phyloP scores from a whole-genome alignment of 1,284 basidiomycete species.

The Pisolithus thermaeus region DNA sequence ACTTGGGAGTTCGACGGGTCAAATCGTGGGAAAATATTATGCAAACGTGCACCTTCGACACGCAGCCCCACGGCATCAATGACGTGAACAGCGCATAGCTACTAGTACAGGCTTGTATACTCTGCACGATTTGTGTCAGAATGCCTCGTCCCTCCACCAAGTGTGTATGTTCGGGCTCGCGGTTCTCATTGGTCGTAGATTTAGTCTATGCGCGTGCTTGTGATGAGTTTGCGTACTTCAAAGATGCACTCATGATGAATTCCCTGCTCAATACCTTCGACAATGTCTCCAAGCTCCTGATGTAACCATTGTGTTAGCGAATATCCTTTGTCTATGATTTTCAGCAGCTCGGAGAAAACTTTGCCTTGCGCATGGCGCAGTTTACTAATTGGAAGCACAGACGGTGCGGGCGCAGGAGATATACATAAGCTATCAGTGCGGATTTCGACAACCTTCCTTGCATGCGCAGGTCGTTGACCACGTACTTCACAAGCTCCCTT shows the following conservation, averaged over 20 bases:
- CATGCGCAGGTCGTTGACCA: not conserved
- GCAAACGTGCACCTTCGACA: too few relatives aligned
- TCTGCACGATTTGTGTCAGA: too few relatives aligned
- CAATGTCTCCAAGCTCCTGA: too few relatives aligned
- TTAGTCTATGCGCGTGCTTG: too few relatives aligned
- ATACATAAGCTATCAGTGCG: constrained; percentile 46
- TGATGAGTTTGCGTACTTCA: too few relatives aligned
- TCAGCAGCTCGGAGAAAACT: constrained; percentile 4
- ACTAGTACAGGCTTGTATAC: too few relatives aligned
- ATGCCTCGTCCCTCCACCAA: too few relatives aligned
- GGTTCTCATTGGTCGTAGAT: too few relatives aligned
- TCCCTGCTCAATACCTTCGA: too few relatives aligned
- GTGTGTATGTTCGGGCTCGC: too few relatives aligned
- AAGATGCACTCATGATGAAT: too few relatives aligned
- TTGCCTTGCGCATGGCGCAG: constrained; percentile 41
- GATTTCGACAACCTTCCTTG: constrained; percentile 8
- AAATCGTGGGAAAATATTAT: constrained; percentile 25
- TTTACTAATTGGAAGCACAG: constrained; percentile 48
- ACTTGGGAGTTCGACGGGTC: constrained; percentile 18
- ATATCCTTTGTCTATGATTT: constrained; percentile 4
- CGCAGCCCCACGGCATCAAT: constrained; percentile 14
- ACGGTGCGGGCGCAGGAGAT: constrained; percentile 48
- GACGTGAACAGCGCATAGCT: not conserved
- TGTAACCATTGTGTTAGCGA: not conserved
- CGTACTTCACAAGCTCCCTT: constrained; percentile 31